These are phyloP conservation scores for Lachnellula willkommii DNA, from an alignment of 2,329 filamentous ascomycete species.

Conservation along the genomic window DNA sequence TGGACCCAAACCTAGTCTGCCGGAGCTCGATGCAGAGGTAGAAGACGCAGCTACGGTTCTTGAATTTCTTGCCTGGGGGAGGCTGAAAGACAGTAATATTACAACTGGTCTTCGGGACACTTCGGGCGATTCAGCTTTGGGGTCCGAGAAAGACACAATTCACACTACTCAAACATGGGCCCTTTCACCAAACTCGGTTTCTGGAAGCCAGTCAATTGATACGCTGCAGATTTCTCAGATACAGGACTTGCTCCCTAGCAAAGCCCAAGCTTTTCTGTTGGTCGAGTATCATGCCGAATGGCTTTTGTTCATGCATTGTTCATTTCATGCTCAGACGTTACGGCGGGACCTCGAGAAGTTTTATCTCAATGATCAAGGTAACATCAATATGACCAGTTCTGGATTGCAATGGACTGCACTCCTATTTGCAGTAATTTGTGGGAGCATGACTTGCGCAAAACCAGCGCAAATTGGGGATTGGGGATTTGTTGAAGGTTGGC, in stretches of 20 bases:
- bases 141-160: conserved; percentile 15
- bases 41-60: conserved; percentile 42
- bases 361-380: conserved; percentile 32
- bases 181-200: conserved; percentile 10
- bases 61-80: conserved; percentile 45
- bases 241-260: conserved; percentile 15
- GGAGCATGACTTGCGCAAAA: conserved; percentile 39
- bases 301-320: conserved; percentile 19
- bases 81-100: conserved; percentile 37
- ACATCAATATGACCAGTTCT: conserved; percentile 31
- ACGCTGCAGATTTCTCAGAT: conserved; percentile 14
- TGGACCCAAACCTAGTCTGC: conserved; percentile 10
- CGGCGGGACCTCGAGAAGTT: conserved; percentile 35
- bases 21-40: conserved; percentile 27
- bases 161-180: conserved; percentile 11
- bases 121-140: conserved; percentile 3
- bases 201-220: conserved; percentile 9
- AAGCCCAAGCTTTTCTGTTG: conserved; percentile 11
- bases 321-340: conserved; percentile 31
- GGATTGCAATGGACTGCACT: conserved; percentile 43
- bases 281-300: conserved; percentile 16
- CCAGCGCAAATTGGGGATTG: conserved; percentile 33
- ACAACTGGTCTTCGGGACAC: conserved; percentile 16
- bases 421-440: conserved; percentile 40
- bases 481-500: conserved; percentile 36